phyloP scores from a whole-genome alignment of 768 basidiomycete genomes.

The Tricholomella constricta region DNA sequence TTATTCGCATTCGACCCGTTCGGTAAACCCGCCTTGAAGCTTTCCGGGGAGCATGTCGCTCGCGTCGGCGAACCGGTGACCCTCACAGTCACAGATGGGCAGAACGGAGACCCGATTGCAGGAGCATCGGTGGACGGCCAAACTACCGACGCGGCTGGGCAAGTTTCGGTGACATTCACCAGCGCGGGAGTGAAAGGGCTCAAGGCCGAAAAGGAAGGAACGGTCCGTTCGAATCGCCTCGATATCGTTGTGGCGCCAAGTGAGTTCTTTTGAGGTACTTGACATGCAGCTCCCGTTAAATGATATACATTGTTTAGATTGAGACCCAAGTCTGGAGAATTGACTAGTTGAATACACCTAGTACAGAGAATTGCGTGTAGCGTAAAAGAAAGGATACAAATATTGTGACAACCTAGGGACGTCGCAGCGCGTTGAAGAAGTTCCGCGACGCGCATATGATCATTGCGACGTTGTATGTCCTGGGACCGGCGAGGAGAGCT shows the following conservation, averaged over 20 bases:
- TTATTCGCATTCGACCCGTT: constrained; percentile 16
- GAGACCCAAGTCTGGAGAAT: too few species aligned
- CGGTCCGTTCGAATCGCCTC: constrained; percentile 35
- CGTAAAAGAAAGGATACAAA: neutral
- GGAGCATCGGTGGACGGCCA: constrained; percentile 33
- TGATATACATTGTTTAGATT: too few species aligned
- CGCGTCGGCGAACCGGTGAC: constrained; percentile 25
- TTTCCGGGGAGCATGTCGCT: constrained; percentile 37
- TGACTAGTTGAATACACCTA: too few species aligned
- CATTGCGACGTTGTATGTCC: constrained; percentile 74
- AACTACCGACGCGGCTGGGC: constrained; percentile 27
- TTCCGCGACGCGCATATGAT: constrained; percentile 80
- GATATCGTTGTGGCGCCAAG: constrained; percentile 15
- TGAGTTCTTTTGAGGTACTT: neutral
- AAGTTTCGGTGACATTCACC: constrained; percentile 28
- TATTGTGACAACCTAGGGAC: neutral
- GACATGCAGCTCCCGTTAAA: too few species aligned
- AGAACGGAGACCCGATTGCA: constrained; percentile 29
- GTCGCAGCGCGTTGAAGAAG: constrained; percentile 54
- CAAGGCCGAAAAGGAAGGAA: constrained; percentile 34
- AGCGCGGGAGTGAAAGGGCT: constrained; percentile 23
- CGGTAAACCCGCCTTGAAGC: constrained; percentile 28
- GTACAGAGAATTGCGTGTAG: too few species aligned
- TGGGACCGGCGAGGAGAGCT: constrained; percentile 60
- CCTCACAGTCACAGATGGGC: constrained; percentile 41